Evolutionary conservation across 352 stramenopile genomes (phyloP).

Genomic region (Pythium periplocum): DNA sequence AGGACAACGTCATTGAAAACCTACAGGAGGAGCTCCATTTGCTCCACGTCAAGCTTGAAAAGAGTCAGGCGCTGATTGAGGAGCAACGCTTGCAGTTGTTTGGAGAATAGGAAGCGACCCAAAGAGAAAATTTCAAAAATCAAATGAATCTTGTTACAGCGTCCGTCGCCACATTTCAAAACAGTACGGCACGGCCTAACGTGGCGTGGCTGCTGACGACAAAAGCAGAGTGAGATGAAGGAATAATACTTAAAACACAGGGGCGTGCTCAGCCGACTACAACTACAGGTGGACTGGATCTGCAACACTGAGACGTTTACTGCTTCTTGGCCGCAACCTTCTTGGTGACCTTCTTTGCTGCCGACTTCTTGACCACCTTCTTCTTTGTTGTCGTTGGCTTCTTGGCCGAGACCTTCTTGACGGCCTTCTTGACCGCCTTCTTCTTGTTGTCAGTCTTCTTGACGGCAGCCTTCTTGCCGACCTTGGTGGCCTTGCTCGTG

Average conservation of each 20-base stretch:
- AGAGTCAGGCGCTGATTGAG: constrained; percentile 68
- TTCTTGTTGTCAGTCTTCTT: constrained; percentile 41
- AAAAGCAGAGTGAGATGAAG: no score
- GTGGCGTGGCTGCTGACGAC: no score
- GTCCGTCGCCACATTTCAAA: no score
- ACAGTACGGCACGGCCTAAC: no score
- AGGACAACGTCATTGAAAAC: constrained; percentile 58
- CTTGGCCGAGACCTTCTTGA: constrained; percentile 35
- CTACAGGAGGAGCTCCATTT: constrained; percentile 68
- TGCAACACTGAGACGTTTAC: constrained; percentile 20
- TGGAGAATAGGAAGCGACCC: constrained; percentile 20
- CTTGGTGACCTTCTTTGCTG: constrained; percentile 25
- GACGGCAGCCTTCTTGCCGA: constrained; percentile 28
- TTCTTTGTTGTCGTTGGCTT: constrained; percentile 9
- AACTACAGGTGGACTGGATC: constrained; percentile 9
- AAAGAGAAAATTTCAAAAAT: constrained; percentile 4
- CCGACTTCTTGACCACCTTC: constrained; percentile 23
- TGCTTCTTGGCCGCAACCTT: constrained; percentile 29
- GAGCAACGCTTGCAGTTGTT: constrained; percentile 72
- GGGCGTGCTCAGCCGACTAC: no score
- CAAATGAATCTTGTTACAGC: neutral
- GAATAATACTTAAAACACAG: no score
- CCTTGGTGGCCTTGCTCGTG: constrained; percentile 12
- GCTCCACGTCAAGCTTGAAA: constrained; percentile 69
- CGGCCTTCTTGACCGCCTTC: constrained; percentile 5